Base-by-base conservation (phyloP, 1,139 yeast genomes). In the Pichia cactophila region DNA sequence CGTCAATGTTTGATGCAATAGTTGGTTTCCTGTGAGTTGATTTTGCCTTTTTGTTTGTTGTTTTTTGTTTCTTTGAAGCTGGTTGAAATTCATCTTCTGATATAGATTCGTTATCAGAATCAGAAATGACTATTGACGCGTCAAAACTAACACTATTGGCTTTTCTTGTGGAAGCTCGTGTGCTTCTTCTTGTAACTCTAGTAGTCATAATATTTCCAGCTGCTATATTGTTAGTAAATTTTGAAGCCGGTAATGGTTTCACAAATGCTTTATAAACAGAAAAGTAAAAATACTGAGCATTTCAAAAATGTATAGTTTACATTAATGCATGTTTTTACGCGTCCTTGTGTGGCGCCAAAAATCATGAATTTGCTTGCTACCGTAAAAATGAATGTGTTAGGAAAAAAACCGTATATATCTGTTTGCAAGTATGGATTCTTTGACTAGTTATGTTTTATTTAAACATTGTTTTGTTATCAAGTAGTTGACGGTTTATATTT, bases 1-100 rank as follows among this genome's bases (percentile, higher is more conserved):
- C 60, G 46, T 65, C 69, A 41, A 64, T 62, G 46, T 62, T 62
- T 37, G 52, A 49, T n/a, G 29, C 43, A 3, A 45, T 11, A 10
- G 41, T 31, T 11, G 35, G 6, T 31, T 31, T 31, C 38, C 26
- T 35, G 20, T 35, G 20, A 16, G 12, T 35, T 16, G 44, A 16
- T 44, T 49, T 28, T 35, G 28, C 31, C 12, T 45, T 17, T 42
- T 17, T n/a, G 26, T 43, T 26, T 10, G n/a, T 6, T 6, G 35
- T 35, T 3, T 36, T 33, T 10, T n/a, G 33, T n/a, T n/a, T 40
- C n/a, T 26, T 40, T 26, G 29, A 10, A 12, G 35, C 23, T 26
- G 42, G 42, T 14, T 40, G 20, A 23, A 28, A 29, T 12, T 40
- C 33, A 17, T 26, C 33, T 20, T 41, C 43, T 16, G 43, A 41